Conservation (phyloP, 495 filamentous ascomycete genomes). For the Aspergillus bridgeri region DNA sequence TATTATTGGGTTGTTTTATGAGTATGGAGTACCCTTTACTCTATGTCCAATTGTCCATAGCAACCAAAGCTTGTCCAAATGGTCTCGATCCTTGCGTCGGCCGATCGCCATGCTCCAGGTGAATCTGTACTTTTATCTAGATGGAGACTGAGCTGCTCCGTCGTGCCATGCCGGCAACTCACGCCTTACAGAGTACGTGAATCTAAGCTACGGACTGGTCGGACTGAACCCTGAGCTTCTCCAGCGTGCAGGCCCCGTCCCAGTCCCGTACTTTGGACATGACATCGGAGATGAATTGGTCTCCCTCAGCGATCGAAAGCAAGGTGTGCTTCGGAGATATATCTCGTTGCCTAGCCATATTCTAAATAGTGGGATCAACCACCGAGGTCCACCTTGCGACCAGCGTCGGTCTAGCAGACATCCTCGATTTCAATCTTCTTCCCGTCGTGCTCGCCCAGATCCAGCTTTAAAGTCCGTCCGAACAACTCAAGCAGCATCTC, state of each 20-base stretch:
- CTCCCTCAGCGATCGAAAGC: neutral
- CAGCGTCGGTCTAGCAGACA: conserved; percentile 43
- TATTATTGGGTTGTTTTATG: too few species aligned
- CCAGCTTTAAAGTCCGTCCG: conserved; percentile 68
- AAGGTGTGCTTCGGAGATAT: neutral
- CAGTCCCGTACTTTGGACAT: neutral
- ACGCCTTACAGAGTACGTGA: too few species aligned
- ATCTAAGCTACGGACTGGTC: too few species aligned
- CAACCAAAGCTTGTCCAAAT: neutral
- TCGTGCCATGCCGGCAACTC: too few species aligned
- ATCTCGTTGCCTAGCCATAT: neutral
- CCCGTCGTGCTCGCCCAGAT: conserved; percentile 61
- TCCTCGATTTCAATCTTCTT: conserved; percentile 52
- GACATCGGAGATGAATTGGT: too few species aligned
- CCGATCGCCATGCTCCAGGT: too few species aligned
- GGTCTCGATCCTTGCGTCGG: too few species aligned
- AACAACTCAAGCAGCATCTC: conserved; percentile 89
- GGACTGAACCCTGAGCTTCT: neutral
- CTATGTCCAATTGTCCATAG: neutral
- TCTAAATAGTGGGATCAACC: neutral
- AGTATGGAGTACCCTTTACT: too few species aligned
- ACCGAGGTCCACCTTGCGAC: neutral
- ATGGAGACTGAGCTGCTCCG: too few species aligned
- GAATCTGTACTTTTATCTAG: too few species aligned
- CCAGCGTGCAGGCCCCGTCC: neutral